phyloP scores from a whole-genome alignment of 2,329 filamentous ascomycete species.

The Aspergillus sp. region DNA sequence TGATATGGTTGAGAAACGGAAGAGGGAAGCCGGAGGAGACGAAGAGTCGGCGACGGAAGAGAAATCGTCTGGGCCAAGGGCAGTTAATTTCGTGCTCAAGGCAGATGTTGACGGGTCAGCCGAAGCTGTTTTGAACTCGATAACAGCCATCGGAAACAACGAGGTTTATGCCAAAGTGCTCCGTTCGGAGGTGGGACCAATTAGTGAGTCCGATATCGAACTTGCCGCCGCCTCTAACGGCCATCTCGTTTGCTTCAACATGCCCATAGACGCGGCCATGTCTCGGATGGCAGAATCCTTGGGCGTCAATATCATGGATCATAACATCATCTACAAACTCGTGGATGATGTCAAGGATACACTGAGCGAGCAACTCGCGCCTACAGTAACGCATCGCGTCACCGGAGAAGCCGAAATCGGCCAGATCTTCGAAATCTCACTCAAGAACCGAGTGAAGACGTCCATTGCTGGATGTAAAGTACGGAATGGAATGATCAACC shows the following conservation, averaged over 20 bases:
- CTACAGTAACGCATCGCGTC: constrained; percentile 67
- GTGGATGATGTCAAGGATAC: constrained; percentile 53
- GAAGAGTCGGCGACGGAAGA: constrained; percentile 34
- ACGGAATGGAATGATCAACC: constrained; percentile 72
- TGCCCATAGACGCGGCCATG: constrained; percentile 65
- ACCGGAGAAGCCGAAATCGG: constrained; percentile 84
- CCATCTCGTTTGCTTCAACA: constrained; percentile 85
- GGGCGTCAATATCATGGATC: constrained; percentile 76
- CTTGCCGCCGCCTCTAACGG: constrained; percentile 76
- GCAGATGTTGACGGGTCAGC: constrained; percentile 92
- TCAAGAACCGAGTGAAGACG: constrained; percentile 68
- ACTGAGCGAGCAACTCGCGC: constrained; percentile 69
- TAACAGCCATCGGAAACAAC: constrained; percentile 77
- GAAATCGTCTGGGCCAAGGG: constrained; percentile 51
- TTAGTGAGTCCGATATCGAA: constrained; percentile 85
- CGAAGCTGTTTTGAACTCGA: constrained; percentile 78
- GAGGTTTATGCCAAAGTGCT: constrained; percentile 79
- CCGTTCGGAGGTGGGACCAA: constrained; percentile 71
- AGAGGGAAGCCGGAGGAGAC: constrained; percentile 28
- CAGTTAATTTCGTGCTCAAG: constrained; percentile 82
- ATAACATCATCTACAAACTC: constrained; percentile 64
- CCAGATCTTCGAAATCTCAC: constrained; percentile 78
- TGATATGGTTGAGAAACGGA: constrained; percentile 56
- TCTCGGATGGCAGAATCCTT: constrained; percentile 66
- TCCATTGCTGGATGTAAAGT: constrained; percentile 87